Evolutionary conservation across 768 basidiomycete genomes (phyloP).

Genomic region (Termitomyces sp.): DNA sequence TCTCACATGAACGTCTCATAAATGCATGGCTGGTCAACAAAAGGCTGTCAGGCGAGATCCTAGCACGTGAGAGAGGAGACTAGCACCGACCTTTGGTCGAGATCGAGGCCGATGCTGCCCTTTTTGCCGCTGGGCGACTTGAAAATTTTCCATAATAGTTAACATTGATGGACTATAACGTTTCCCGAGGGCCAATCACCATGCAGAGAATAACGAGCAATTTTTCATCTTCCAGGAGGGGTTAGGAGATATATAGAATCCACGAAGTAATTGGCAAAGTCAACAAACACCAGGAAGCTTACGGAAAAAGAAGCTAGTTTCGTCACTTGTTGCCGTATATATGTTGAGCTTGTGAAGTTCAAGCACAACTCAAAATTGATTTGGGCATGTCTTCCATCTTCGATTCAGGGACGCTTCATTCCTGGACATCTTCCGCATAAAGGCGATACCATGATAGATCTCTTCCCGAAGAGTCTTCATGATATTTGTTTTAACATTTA

Average conservation of each 20-base stretch:
- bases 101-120: conserved; percentile 9
- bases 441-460: background rate
- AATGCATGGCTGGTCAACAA: conserved; percentile 13
- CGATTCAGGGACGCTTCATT: conserved; percentile 9
- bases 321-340: conserved; percentile 5
- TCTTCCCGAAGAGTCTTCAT: conserved; percentile 6
- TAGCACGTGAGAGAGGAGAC: conserved; percentile 18
- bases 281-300: conserved; percentile 5
- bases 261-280: background rate
- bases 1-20: conserved; percentile 11
- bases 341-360: conserved; percentile 8
- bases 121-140: conserved; percentile 13
- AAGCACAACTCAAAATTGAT: conserved; percentile 10
- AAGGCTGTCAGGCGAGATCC: conserved; percentile 15
- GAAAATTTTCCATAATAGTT: background rate
- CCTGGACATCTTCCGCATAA: conserved; percentile 2
- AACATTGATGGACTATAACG: background rate
- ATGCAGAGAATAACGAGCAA: background rate
- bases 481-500: background rate
- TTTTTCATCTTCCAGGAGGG: background rate
- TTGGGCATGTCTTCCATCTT: conserved; percentile 9
- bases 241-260: background rate
- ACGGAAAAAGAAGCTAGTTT: conserved; percentile 11
- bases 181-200: background rate
- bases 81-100: conserved; percentile 8